A percentile compares a stretch with the other conserved stretches of the same genome.
phyloP scores from a whole-genome alignment of 2,329 filamentous ascomycete genomes.

The Verticillium tricorpus region DNA sequence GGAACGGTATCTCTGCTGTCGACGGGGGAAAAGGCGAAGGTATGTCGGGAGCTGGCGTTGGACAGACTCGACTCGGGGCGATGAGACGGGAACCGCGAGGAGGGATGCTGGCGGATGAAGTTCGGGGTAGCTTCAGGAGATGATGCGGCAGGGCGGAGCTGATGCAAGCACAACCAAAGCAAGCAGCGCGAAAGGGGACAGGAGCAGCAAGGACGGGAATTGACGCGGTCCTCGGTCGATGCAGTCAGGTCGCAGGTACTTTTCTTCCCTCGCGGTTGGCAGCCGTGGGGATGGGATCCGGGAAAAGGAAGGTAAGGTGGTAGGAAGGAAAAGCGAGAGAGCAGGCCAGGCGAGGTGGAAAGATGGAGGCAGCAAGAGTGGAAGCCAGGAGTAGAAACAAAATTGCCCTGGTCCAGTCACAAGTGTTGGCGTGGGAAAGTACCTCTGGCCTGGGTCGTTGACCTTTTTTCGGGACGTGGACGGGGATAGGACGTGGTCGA shows the following conservation, averaged over 20 bases:
- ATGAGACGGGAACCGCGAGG: slow-evolving; percentile 1
- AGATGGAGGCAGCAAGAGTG: neutral
- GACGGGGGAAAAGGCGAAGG: neutral
- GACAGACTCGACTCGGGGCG: neutral
- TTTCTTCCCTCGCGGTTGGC: slow-evolving; percentile 13
- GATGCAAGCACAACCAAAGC: slow-evolving; percentile 11
- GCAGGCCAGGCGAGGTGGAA: neutral
- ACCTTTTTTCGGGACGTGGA: neutral
- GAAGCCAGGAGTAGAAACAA: neutral
- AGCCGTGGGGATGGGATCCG: neutral
- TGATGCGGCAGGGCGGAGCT: slow-evolving; percentile 11
- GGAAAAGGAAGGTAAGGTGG: neutral
- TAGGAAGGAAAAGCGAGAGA: neutral
- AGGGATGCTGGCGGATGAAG: slow-evolving; percentile 9
- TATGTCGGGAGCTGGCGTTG: neutral
- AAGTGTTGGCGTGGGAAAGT: slow-evolving; percentile 1
- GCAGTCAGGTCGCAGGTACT: slow-evolving; percentile 1
- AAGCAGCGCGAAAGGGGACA: slow-evolving; percentile 5
- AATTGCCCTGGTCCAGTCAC: neutral
- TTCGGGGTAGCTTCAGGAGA: slow-evolving; percentile 14
- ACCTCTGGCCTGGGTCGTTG: slow-evolving; percentile 1
- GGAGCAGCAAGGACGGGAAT: slow-evolving; percentile 7
- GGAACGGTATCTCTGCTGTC: neutral
- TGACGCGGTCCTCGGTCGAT: slow-evolving; percentile 7
- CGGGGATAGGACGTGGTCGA: neutral